Evolutionary conservation across 78 protist species (phyloP), one percentile per base, ranked within the genome.

Genomic region (Dictyostelium capitatum): DNA sequence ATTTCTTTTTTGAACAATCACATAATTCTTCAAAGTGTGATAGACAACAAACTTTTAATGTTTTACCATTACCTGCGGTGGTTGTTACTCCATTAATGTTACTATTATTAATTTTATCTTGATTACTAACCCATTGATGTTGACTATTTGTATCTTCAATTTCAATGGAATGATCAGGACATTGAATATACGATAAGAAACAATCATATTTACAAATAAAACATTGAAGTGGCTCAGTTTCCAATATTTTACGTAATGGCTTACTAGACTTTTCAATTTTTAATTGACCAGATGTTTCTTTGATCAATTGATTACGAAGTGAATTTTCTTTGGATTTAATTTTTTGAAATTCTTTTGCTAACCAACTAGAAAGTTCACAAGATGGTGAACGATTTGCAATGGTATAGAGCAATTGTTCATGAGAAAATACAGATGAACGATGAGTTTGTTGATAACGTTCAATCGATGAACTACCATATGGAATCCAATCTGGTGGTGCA

Each of bases 401-500:
- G 62, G 43, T 51, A 30, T 48, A 84, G 51, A 94, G 79, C 37
- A 94, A 54, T 37, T 83, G 90, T 11, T 94, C 96, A 15, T 64
- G 78, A 0, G 93, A 89, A 17, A 94, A 94, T 4, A 94, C 96
- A 4, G 94, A 72, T 15, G 79, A 53, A 23, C 92, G 37, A 46
- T 75, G 50, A 57, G 82, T 72, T 25, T 75, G 43, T 56, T 74
- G 80, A 90, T 95, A 95, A 46, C 69, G 50, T 46, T 77, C 83
- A 8, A 83, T 48, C 4, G 91, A 72, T 0, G 56, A 69, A 30
- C 53, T 48, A 1, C 98, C 98, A 74, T 56, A 89, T 9, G 95
- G 95, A 0, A 96, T 30, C 98, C 98, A 97, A 65, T 95, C 97
- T 23, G 80, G 30, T 6, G 92, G 89, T 20, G 97, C 96, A 82